Base-by-base conservation (phyloP, 805 yeast genomes). In the Henningerozyma blattae region DNA sequence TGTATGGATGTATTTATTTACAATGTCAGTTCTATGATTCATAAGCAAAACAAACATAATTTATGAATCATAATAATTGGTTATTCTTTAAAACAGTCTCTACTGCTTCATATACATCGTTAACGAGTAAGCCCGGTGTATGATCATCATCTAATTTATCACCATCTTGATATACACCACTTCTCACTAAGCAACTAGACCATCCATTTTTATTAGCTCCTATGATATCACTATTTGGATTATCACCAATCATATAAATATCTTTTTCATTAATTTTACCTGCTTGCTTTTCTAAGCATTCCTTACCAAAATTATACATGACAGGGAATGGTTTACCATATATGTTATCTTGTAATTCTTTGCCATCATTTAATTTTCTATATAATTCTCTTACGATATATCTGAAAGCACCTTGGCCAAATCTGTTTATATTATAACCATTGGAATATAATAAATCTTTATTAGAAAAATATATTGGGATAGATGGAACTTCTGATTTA, bases 171-270 rank as follows among this genome's bases (percentile, higher is more conserved):
- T 74, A 91, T 4, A 91, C 97, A 1, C 98, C 98, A 0, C 96
- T 82, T 41, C 77, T 66, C 18, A 91, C 84, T 30, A 91, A 67
- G 25, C 85, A 70, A 10, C 91, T 76, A 32, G 79, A 74, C 97
- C 97, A 91, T 3, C 95, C 94, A 51, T 77, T 76, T 32, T 64
- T 62, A 46, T 80, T 77, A 5, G 95, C 98, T 1, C 98, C 98
- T 36, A 68, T 67, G 34, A 91, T 91, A 53, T 91, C 98, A 33
- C 86, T 73, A 19, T 78, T 91, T 4, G 96, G 97, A 55, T 91
- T 91, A 58, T 91, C 98, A 19, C 98, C 98, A 24, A 91, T 84
- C 98, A 91, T 91, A 59, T 68, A 87, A 2, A 91, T 79, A n/a
- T 68, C 57, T 25, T 64, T 41, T 41, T 28, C 55, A 24, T 17